These are phyloP conservation scores for Mucuna pruriens DNA, from an alignment of 306 rosid genomes.

Conservation along the genomic window DNA sequence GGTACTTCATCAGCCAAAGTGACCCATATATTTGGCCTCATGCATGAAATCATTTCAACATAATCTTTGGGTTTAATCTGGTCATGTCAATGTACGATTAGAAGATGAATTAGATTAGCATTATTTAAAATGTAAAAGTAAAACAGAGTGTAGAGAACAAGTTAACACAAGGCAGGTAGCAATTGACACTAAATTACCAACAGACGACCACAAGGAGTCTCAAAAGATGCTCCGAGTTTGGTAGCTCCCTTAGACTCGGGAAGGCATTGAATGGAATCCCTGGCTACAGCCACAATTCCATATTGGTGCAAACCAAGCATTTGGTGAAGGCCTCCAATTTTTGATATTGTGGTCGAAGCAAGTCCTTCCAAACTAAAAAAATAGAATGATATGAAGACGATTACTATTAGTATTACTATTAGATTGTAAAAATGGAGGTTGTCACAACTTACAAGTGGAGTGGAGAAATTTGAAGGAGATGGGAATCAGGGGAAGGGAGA, in stretches of 20 bases:
- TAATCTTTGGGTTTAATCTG: conserved; percentile 86
- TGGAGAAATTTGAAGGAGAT: conserved; percentile 81
- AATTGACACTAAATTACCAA: conserved; percentile 57
- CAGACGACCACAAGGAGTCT: conserved; percentile 85
- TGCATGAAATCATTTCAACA: conserved; percentile 70
- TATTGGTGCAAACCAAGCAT: conserved; percentile 67
- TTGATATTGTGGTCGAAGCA: conserved; percentile 63
- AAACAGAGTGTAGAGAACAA: background rate
- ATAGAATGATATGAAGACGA: background rate
- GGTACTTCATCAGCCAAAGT: conserved; percentile 96
- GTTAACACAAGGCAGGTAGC: conserved; percentile 19
- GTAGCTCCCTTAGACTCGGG: conserved; percentile 66
- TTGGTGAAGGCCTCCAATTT: conserved; percentile 78
- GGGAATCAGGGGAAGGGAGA: conserved; percentile 91
- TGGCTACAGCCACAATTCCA: conserved; percentile 69
- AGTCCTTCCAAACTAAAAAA: conserved; percentile 78
- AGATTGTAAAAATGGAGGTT: background rate
- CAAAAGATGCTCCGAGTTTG: conserved; percentile 80
- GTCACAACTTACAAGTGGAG: conserved; percentile 87
- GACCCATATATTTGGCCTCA: conserved; percentile 86
- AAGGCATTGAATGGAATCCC: conserved; percentile 80
- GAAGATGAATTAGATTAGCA: conserved; percentile 18
- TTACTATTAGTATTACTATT: background rate
- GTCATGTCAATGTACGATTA: conserved; percentile 17
- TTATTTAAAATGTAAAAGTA: conserved; percentile 16